These are phyloP conservation scores for Arthrobotrys musiformis DNA, from an alignment of 2,329 filamentous ascomycete genomes.

Conservation along the genomic window DNA sequence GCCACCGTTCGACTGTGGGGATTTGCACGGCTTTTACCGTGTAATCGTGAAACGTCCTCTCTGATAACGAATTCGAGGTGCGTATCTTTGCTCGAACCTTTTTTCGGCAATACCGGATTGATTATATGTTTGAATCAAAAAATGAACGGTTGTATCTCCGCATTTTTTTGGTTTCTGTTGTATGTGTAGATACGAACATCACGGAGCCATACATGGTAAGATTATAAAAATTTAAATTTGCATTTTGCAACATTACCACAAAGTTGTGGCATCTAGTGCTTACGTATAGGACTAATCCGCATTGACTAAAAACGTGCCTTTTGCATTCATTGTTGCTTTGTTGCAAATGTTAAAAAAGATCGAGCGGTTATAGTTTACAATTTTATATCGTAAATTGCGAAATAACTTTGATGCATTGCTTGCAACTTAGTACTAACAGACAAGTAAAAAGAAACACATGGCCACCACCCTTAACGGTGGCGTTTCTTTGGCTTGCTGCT, in stretches of 20 bases:
- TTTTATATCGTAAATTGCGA: conserved; percentile 27
- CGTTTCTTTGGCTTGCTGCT: conserved; percentile 3
- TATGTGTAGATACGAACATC: neutral
- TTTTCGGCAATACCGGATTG: conserved; percentile 2
- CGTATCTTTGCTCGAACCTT: neutral
- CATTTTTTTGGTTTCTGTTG: neutral
- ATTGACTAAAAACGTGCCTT: neutral
- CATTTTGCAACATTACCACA: neutral
- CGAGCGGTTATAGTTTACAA: conserved; percentile 34
- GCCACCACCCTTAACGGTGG: conserved; percentile 3
- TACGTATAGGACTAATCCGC: conserved; percentile 15
- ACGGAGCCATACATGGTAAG: neutral
- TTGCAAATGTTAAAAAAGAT: too few relatives aligned
- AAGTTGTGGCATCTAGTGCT: conserved; percentile 3
- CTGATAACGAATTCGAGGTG: neutral
- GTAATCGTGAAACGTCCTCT: too few relatives aligned
- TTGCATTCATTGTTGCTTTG: neutral
- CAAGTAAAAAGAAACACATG: conserved; percentile 10
- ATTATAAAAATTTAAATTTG: too few relatives aligned
- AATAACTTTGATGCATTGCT: conserved; percentile 7
- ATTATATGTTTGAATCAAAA: neutral
- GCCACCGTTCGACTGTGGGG: conserved; percentile 1
- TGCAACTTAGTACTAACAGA: neutral
- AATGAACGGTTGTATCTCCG: neutral
- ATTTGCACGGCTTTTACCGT: conserved; percentile 14